phyloP scores from a whole-genome alignment of 371 early-diverging fungal species.

The Mucor saturninus region DNA sequence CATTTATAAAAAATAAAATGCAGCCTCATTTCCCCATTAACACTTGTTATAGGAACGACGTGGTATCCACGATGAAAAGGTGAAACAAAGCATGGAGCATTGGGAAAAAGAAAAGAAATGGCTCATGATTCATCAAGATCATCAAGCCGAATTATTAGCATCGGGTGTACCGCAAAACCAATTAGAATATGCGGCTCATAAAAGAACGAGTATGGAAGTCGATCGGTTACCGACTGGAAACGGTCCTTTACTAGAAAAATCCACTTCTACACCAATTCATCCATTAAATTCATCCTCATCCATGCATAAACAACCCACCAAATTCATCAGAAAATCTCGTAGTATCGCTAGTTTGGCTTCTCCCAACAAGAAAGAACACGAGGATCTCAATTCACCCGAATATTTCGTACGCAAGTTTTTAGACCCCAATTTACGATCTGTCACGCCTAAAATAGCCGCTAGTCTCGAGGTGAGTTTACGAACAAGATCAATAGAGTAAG shows the following conservation, averaged over 20 bases:
- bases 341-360: conserved; percentile 3
- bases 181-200: conserved; percentile 1
- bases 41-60: conserved; percentile 37
- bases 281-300: background rate
- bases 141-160: conserved; percentile 45
- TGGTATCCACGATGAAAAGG: conserved; percentile 45
- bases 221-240: background rate
- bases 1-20: background rate
- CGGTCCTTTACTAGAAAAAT: conserved; percentile 11
- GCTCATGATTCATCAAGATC: conserved; percentile 55
- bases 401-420: conserved; percentile 50
- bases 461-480: conserved; percentile 53
- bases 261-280: conserved; percentile 22
- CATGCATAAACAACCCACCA: conserved; percentile 2
- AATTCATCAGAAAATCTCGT: conserved; percentile 2
- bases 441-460: conserved; percentile 40
- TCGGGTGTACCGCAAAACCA: conserved; percentile 17
- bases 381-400: conserved; percentile 45
- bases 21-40: background rate
- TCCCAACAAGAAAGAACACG: background rate
- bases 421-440: conserved; percentile 43
- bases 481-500: conserved; percentile 52
- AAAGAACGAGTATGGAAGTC: conserved; percentile 17
- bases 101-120: conserved; percentile 53
- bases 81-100: conserved; percentile 36